phyloP scores from a whole-genome alignment of 1,284 basidiomycete genomes.

The Trametes versicolor region DNA sequence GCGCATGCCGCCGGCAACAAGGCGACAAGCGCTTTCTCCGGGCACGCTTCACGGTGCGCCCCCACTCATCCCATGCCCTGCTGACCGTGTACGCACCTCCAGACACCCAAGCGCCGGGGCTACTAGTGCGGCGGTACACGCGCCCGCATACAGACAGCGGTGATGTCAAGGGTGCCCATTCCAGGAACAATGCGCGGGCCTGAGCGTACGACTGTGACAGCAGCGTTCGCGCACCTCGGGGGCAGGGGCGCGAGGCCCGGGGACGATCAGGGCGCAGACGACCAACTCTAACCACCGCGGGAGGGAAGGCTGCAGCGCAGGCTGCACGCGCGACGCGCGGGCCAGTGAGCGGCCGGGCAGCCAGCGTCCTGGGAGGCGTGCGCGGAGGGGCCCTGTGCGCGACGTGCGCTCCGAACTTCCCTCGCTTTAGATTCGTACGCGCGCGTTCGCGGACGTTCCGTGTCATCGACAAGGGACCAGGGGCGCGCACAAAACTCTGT shows the following conservation, averaged over 20 bases:
- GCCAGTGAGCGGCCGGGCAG: too few species aligned
- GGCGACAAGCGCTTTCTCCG: not conserved
- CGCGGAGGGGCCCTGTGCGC: not conserved
- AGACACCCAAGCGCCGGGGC: not conserved
- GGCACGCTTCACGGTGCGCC: not conserved
- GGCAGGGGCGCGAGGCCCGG: not conserved
- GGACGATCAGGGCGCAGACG: slow-evolving; percentile 10
- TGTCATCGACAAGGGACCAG: not conserved
- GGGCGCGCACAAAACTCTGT: not conserved
- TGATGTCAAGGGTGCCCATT: slow-evolving; percentile 22
- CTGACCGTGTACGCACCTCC: slow-evolving; percentile 5
- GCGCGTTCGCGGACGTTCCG: not conserved
- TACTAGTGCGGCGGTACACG: slow-evolving; percentile 7
- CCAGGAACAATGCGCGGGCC: slow-evolving; percentile 13
- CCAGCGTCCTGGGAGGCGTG: not conserved
- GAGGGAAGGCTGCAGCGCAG: slow-evolving; percentile 1
- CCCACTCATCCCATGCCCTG: not conserved
- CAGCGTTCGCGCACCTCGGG: not conserved
- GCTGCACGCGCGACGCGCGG: too few species aligned
- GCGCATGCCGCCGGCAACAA: not conserved
- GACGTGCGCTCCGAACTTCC: too few species aligned
- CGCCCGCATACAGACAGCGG: slow-evolving; percentile 1
- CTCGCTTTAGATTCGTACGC: too few species aligned
- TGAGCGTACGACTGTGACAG: not conserved
- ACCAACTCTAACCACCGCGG: slow-evolving; percentile 17